Conservation (phyloP, 2,329 filamentous ascomycete species). For the Davidsoniella australis region DNA sequence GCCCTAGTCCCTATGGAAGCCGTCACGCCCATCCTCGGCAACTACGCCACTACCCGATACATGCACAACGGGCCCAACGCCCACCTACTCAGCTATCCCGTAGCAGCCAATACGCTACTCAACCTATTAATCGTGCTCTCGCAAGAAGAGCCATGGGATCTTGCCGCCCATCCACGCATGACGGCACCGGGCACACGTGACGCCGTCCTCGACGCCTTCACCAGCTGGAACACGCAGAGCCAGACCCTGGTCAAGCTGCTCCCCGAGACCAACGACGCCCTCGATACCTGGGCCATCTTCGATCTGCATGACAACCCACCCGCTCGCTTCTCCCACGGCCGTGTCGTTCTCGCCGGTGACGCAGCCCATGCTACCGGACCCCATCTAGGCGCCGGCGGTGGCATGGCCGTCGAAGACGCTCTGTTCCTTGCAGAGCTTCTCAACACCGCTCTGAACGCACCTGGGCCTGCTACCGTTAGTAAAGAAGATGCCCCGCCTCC, state of each 20-base stretch:
- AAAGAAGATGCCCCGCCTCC: neutral
- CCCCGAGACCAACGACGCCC: conserved; percentile 20
- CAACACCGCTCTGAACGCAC: neutral
- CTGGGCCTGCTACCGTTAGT: neutral
- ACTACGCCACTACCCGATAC: conserved; percentile 30
- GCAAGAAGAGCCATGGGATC: conserved; percentile 22
- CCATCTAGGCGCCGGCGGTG: conserved; percentile 16
- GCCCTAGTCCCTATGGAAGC: conserved; percentile 41
- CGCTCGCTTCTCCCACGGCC: conserved; percentile 12
- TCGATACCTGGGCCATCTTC: conserved; percentile 20
- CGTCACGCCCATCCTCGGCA: conserved; percentile 29
- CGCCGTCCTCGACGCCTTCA: neutral
- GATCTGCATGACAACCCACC: conserved; percentile 11
- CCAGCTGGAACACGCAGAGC: conserved; percentile 14
- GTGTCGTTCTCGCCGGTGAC: conserved; percentile 15
- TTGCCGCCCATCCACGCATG: conserved; percentile 11
- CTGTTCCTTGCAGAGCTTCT: conserved; percentile 4
- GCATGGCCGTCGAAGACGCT: conserved; percentile 18
- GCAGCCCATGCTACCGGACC: conserved; percentile 17
- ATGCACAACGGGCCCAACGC: conserved; percentile 40
- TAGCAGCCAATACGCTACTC: conserved; percentile 36
- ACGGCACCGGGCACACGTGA: neutral
- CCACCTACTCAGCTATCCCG: conserved; percentile 44
- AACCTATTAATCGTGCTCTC: conserved; percentile 36
- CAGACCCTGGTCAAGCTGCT: conserved; percentile 26